Percentiles rank a stretch among this genome's conserved stretches.
phyloP scores from a whole-genome alignment of 305 asterid species.

The Solanum hybrid region DNA sequence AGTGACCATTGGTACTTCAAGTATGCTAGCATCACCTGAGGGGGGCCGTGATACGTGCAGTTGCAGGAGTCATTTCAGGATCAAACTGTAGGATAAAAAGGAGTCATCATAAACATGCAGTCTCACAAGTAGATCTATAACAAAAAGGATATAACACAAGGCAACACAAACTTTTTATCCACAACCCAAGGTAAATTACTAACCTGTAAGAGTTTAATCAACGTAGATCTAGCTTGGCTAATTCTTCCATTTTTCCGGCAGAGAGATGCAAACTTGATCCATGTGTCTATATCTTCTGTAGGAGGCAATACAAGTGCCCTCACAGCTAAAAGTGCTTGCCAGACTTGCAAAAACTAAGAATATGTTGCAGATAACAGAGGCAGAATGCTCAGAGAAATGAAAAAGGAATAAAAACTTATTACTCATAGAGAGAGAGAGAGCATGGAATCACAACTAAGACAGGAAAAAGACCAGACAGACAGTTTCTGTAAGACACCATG shows the following conservation, averaged over 20 bases:
- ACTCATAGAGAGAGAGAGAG: background rate
- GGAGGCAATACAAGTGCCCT: slow-evolving; percentile 99
- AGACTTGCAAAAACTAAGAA: slow-evolving; percentile 39
- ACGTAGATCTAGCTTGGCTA: slow-evolving; percentile 90
- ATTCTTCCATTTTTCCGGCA: slow-evolving; percentile 97
- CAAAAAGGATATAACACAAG: background rate
- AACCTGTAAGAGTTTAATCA: slow-evolving; percentile 90
- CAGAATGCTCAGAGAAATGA: background rate
- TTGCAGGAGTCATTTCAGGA: slow-evolving; percentile 81
- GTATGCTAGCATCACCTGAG: slow-evolving; percentile 90
- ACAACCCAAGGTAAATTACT: slow-evolving; percentile 10
- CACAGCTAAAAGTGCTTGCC: slow-evolving; percentile 82
- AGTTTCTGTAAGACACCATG: background rate
- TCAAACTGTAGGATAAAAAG: slow-evolving; percentile 50
- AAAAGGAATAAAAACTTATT: background rate
- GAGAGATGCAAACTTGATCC: slow-evolving; percentile 95
- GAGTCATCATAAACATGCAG: background rate
- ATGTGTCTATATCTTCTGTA: slow-evolving; percentile 90
- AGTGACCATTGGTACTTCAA: slow-evolving; percentile 96
- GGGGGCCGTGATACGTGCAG: slow-evolving; percentile 77
- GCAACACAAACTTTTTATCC: slow-evolving; percentile 3
- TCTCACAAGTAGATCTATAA: background rate
- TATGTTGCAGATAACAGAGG: background rate
- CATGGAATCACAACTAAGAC: background rate
- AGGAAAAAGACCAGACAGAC: background rate